These are phyloP conservation scores for Skeletonema potamos DNA, from an alignment of 108 stramenopile genomes.

Conservation along the genomic window DNA sequence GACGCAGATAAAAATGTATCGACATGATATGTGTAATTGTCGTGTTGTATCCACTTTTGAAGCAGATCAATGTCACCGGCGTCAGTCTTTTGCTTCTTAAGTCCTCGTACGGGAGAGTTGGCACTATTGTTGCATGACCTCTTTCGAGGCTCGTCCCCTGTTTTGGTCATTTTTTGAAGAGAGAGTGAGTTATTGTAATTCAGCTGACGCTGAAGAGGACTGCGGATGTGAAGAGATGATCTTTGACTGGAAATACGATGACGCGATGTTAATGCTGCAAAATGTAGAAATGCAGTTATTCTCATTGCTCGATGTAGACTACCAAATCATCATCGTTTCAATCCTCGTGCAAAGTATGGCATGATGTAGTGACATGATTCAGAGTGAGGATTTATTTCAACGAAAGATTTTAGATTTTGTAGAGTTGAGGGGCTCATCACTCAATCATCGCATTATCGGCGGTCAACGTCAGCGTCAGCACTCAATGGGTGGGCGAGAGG, in stretches of 20 bases:
- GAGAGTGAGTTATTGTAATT: not conserved
- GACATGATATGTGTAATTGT: slow-evolving; percentile 34
- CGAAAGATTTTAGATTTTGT: too few relatives aligned
- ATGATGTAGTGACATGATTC: too few relatives aligned
- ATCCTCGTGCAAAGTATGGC: too few relatives aligned
- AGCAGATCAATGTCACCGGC: slow-evolving; percentile 3
- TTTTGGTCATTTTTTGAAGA: not conserved
- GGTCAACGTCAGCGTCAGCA: too few relatives aligned
- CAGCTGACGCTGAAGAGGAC: not conserved
- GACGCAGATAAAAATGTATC: slow-evolving; percentile 37
- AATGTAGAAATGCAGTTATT: not conserved
- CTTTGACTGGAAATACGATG: not conserved
- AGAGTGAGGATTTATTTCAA: too few relatives aligned
- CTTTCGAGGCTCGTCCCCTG: slow-evolving; percentile 5
- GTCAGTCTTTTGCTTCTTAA: not conserved
- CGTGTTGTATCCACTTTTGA: slow-evolving; percentile 30
- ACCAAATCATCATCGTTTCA: too few relatives aligned
- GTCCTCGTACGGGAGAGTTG: not conserved
- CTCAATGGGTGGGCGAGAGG: too few relatives aligned
- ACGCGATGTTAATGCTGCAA: not conserved
- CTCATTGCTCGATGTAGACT: not conserved
- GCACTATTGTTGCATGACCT: not conserved
- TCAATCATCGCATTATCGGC: too few relatives aligned
- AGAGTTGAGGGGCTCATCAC: too few relatives aligned
- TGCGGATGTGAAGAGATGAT: not conserved